Percentiles rank a stretch among this genome's conserved stretches.
phyloP scores from a whole-genome alignment of 2,329 filamentous ascomycete species.

The Chalaropsis thielavioides region DNA sequence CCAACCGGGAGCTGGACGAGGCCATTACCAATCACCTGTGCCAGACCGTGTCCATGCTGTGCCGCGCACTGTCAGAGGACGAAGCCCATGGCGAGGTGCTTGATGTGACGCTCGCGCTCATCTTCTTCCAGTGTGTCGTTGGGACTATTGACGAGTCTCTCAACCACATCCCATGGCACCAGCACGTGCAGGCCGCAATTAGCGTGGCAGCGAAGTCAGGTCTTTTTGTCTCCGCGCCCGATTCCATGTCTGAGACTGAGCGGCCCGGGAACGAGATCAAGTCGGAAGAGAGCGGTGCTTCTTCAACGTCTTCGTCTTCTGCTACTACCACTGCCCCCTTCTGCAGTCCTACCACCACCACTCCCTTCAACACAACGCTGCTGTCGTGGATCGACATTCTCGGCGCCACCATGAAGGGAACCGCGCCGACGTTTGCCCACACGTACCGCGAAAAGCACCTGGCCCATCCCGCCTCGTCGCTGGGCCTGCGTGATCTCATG shows the following conservation, averaged over 20 bases:
- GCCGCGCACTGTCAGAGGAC: conserved; percentile 65
- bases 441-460: conserved; percentile 93
- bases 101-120: conserved; percentile 84
- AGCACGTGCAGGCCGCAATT: conserved; percentile 86
- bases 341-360: conserved; percentile 25
- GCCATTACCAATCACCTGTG: conserved; percentile 90
- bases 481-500: conserved; percentile 84
- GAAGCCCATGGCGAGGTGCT: conserved; percentile 76
- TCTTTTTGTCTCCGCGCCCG: conserved; percentile 34
- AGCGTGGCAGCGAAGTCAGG: conserved; percentile 75
- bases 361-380: conserved; percentile 90
- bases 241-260: conserved; percentile 24
- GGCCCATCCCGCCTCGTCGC: conserved; percentile 42
- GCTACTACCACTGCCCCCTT: not conserved
- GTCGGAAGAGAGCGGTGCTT: conserved; percentile 19
- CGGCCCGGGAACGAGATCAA: not conserved
- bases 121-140: conserved; percentile 84
- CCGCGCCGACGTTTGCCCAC: conserved; percentile 76
- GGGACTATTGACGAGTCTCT: conserved; percentile 72
- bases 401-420: conserved; percentile 79
- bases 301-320: not conserved
- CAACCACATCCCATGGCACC: conserved; percentile 89
- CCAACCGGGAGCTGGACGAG: conserved; percentile 62
- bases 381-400: conserved; percentile 95
- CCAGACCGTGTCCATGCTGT: conserved; percentile 72